Conservation (phyloP, 345 rosid species). For the Aquilaria malaccensis region DNA sequence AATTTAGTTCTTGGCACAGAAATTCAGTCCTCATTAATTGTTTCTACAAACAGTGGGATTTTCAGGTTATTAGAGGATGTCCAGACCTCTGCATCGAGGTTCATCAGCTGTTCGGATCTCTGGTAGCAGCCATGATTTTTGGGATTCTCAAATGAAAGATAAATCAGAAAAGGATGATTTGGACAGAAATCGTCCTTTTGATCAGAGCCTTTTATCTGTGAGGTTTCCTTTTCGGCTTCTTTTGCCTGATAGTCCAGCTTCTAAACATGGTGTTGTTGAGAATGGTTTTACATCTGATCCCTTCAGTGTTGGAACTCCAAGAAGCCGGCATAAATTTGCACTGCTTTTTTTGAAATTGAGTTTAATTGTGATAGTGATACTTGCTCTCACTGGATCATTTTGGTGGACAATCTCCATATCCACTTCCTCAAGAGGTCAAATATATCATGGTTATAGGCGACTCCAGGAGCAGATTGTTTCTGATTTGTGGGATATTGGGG, state of each 20-base stretch:
- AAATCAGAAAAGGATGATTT: conserved; percentile 61
- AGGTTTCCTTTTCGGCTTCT: conserved; percentile 56
- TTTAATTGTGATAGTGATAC: conserved; percentile 56
- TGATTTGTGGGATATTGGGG: conserved; percentile 87
- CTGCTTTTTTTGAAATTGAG: conserved; percentile 58
- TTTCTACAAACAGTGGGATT: conserved; percentile 1
- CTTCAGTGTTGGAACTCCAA: conserved; percentile 35
- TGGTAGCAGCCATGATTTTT: conserved; percentile 46
- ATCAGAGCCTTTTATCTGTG: conserved; percentile 30
- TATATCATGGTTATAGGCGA: conserved; percentile 68
- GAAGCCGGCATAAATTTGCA: conserved; percentile 54
- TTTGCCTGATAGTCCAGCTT: conserved; percentile 46
- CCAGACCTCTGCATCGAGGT: conserved; percentile 81
- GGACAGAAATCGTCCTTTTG: conserved; percentile 49
- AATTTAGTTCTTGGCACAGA: not conserved
- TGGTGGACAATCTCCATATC: conserved; percentile 94
- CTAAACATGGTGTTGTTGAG: conserved; percentile 46
- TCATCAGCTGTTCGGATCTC: conserved; percentile 53
- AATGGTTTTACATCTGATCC: conserved; percentile 59
- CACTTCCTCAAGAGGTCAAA: conserved; percentile 58
- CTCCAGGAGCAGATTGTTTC: conserved; percentile 87
- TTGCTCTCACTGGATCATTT: conserved; percentile 74
- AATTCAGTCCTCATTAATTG: not conserved
- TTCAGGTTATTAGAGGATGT: conserved; percentile 44
- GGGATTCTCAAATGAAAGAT: conserved; percentile 79